Percentiles rank a stretch among this genome's conserved stretches.
These are phyloP conservation scores for Psilocybe tampanensis DNA, from an alignment of 768 basidiomycete species.

Conservation along the genomic window DNA sequence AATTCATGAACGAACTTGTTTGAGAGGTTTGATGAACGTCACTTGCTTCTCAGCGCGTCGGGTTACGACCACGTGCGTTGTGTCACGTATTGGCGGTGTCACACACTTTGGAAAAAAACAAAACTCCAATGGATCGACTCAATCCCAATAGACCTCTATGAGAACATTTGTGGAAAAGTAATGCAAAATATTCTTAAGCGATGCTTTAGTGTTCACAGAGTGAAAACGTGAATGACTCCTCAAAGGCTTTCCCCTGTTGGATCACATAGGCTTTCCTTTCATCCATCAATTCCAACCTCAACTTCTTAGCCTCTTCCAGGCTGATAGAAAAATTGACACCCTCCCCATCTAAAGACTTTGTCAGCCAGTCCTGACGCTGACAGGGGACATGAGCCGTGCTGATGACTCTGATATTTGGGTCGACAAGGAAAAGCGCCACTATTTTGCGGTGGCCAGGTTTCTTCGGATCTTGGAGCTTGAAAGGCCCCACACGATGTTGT, in stretches of 20 bases:
- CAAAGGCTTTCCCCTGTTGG: conserved; percentile 3
- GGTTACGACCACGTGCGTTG: too few relatives aligned
- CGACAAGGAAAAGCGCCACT: conserved; percentile 45
- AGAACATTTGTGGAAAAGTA: too few relatives aligned
- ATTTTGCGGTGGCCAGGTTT: conserved; percentile 47
- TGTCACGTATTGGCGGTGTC: too few relatives aligned
- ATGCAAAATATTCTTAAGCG: too few relatives aligned
- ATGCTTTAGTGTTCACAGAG: conserved; percentile 13
- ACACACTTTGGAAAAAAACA: too few relatives aligned
- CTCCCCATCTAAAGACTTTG: neutral
- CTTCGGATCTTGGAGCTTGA: conserved; percentile 35
- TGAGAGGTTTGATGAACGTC: too few relatives aligned
- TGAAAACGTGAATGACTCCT: conserved; percentile 8
- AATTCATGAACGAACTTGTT: too few relatives aligned
- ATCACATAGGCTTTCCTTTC: conserved; percentile 19
- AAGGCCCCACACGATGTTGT: conserved; percentile 42
- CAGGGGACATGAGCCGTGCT: conserved; percentile 33
- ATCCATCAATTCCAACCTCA: conserved; percentile 22
- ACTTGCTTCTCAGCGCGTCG: too few relatives aligned
- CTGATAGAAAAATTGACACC: conserved; percentile 19
- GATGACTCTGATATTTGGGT: conserved; percentile 32
- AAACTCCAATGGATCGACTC: too few relatives aligned
- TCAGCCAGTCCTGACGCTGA: conserved; percentile 33
- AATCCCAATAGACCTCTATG: too few relatives aligned
- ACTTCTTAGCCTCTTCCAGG: conserved; percentile 15